phyloP scores from a whole-genome alignment of 306 rosid genomes.

The Malus asiatica region DNA sequence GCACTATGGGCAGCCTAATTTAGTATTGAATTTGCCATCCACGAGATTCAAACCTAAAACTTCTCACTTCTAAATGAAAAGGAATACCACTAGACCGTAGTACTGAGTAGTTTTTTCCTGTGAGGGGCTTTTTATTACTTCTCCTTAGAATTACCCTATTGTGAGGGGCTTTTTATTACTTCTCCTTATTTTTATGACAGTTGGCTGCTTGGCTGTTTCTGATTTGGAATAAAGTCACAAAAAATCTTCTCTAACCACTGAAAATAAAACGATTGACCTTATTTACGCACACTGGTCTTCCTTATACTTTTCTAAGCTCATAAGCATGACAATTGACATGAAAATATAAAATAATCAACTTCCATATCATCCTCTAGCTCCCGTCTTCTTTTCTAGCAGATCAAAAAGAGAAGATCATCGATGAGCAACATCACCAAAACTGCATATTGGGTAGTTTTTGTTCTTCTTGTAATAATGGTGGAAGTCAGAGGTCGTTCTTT shows the following conservation, averaged over 20 bases:
- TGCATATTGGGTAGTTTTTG: background rate
- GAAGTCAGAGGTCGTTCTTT: conserved; percentile 6
- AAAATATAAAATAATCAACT: background rate
- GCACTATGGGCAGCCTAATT: too few species aligned
- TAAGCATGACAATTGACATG: background rate
- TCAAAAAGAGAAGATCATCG: background rate
- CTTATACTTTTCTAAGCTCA: background rate
- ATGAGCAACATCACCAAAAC: background rate
- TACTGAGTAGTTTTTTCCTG: too few species aligned
- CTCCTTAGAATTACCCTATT: too few species aligned
- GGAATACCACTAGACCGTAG: too few species aligned
- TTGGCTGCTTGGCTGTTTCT: background rate
- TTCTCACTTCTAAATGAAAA: too few species aligned
- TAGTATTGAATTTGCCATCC: too few species aligned
- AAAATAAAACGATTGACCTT: background rate
- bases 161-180: too few species aligned
- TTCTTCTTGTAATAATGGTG: background rate
- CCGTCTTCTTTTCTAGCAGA: background rate
- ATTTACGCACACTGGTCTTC: background rate
- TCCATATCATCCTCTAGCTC: background rate
- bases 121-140: too few species aligned
- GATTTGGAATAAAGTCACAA: background rate
- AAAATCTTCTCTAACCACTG: background rate
- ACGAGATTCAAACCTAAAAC: too few species aligned
- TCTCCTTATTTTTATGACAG: background rate